Evolutionary conservation across 2,329 filamentous ascomycete genomes (phyloP), one percentile per base, ranked within the genome.

Genomic region (Alternaria infectoria): DNA sequence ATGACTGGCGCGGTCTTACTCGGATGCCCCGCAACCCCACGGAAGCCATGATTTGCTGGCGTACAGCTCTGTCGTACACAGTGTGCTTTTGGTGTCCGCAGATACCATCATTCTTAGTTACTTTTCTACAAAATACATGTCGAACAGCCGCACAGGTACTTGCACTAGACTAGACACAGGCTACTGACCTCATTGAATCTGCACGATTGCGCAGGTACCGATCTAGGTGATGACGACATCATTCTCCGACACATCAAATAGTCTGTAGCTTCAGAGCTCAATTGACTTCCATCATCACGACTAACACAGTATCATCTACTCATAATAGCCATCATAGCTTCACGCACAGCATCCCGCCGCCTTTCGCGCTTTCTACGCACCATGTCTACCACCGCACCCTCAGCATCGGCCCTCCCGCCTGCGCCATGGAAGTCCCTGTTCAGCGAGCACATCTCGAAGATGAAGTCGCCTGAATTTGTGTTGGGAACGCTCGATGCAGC

Each of bases 371-470:
- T 84, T 58, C 71, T 80, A 57, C 77, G 69, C 77, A 82, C 77
- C 61, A 84, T 85, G 82, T 80, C 83, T 47, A 78, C 82, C 28
- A 84, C 83, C 47, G 78, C 83, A 36, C 74, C 73, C 8, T 70
- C 75, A 26, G 75, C 75, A 17, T 71, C 72, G 50, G 73, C 62
- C 59, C 79, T 79, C 21, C 77, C 77, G 9, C 75, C 80, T 23
- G 85, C 86, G 26, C 86, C 86, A 67, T 88, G 86, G 86, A 84
- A 83, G 65, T 68, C 79, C 21, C 68, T 80, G 50, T 87, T 88
- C 76, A 78, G 82, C 61, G 73, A 81, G 52, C 84, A 87, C 71
- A 69, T 87, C 46, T 77, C 77, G 51, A 81, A 83, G 68, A 83
- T 86, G 80, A 76, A 80, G 57, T 79, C 79, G 8, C 83, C 84